Base-by-base conservation (phyloP, 768 basidiomycete species). In the Tylopilus sp. region DNA sequence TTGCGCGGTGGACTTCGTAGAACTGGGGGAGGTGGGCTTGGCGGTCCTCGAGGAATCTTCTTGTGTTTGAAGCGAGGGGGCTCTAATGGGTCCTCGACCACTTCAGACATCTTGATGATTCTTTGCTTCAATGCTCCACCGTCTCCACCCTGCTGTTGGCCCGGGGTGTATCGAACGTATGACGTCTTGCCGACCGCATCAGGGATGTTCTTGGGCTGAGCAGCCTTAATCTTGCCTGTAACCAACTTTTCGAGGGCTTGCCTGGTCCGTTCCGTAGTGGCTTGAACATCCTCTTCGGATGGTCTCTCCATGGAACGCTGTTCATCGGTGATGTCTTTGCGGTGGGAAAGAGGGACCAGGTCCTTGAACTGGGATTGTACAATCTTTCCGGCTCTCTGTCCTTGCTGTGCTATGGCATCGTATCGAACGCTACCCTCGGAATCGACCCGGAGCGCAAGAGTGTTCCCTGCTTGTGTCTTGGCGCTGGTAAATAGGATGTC, bases 51-150 rank as follows among this genome's bases (percentile, higher is more conserved):
- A 11, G 97, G 97, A 56, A 99, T 97, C 76, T 99, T 99, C 78
- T 98, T 98, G 70, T 96, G 92, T 69, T 98, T 99, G 76, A 98
- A 98, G 42, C 92, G 78, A 19, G 97, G 92, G 10, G 97, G 97
- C 67, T 98, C 97, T 58, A 99, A 70, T 1, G 97, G 97, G 69
- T 99, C 97, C 72, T 99, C 97, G 6, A 94, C 92, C 12, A 98
- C 89, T 59, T 96, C 93, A 11, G 93, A 85, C 95, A 99, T 98
- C 72, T 99, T 99, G 72, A 99, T 98, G 63, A 99, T 98, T 51
- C 96, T 77, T 70, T 99, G 97, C 69, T 95, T 89, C 63, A 93
- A 68, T 19, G 55, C 57, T 6, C 83, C 87, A 9, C 67, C 72
- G 28, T 76, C 76, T 25, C 78, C 75, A 34, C 83, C 83, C 59